Evolutionary conservation across 2,329 filamentous ascomycete species (phyloP).

Genomic region (Cryphonectria parasitica): DNA sequence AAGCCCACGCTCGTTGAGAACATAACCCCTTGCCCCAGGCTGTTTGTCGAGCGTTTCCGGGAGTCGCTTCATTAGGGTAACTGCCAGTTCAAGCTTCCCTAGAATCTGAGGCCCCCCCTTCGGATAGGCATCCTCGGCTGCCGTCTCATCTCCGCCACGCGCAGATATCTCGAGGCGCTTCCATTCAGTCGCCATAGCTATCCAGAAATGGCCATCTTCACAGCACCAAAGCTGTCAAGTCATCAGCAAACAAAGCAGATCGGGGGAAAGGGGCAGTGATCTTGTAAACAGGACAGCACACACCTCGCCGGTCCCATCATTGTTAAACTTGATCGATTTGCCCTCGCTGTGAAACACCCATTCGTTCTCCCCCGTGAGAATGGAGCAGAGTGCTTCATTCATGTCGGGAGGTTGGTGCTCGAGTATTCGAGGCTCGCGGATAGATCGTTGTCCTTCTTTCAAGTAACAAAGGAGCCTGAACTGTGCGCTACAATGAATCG

Average conservation of each 20-base stretch:
- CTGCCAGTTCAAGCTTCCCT: not conserved
- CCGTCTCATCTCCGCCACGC: not conserved
- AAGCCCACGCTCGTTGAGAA: conserved; percentile 31
- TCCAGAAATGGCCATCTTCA: conserved; percentile 34
- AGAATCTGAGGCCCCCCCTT: not conserved
- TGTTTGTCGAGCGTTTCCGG: conserved; percentile 23
- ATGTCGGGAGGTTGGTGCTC: conserved; percentile 25
- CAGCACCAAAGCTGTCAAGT: conserved; percentile 30
- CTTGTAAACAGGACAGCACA: conserved; percentile 10
- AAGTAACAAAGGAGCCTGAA: not conserved
- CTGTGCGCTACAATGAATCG: not conserved
- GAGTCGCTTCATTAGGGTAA: conserved; percentile 31
- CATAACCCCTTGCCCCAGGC: conserved; percentile 21
- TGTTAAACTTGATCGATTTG: conserved; percentile 34
- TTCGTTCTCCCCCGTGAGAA: conserved; percentile 32
- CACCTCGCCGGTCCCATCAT: conserved; percentile 35
- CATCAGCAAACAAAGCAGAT: conserved; percentile 20
- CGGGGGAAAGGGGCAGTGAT: not conserved
- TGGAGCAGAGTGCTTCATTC: conserved; percentile 35
- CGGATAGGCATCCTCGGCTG: not conserved
- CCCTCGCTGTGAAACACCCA: conserved; percentile 33
- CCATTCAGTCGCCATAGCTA: conserved; percentile 32
- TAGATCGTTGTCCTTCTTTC: not conserved
- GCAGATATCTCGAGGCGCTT: conserved; percentile 32
- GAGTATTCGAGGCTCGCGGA: not conserved